phyloP scores from a whole-genome alignment of 2,329 filamentous ascomycete genomes.

The Fusarium sp. region DNA sequence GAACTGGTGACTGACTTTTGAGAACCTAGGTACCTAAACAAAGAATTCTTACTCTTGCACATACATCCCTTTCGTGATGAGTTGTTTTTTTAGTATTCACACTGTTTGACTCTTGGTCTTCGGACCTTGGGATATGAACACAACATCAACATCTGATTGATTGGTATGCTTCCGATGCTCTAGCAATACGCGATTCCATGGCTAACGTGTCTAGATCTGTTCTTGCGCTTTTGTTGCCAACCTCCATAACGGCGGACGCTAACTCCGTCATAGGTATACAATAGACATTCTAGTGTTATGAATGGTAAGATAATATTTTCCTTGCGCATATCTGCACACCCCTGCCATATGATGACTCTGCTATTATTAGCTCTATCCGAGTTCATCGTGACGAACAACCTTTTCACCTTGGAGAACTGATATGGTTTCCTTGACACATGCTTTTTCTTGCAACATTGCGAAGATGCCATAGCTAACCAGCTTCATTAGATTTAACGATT shows the following conservation, averaged over 20 bases:
- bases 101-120: constrained; percentile 65
- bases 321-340: neutral
- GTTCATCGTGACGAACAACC: constrained; percentile 65
- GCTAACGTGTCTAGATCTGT: constrained; percentile 32
- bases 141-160: constrained; percentile 64
- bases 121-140: constrained; percentile 63
- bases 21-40: constrained; percentile 50
- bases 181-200: neutral
- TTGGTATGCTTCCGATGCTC: constrained; percentile 48
- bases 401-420: constrained; percentile 74
- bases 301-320: constrained; percentile 24
- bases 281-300: neutral
- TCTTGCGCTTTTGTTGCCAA: neutral
- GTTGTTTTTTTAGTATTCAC: constrained; percentile 63
- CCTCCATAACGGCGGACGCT: constrained; percentile 14
- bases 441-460: constrained; percentile 1
- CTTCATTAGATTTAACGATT: neutral
- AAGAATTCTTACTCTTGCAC: constrained; percentile 27
- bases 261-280: constrained; percentile 26
- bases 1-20: constrained; percentile 47
- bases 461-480: constrained; percentile 15
- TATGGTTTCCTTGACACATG: constrained; percentile 34
- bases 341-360: constrained; percentile 61
- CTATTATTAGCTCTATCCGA: constrained; percentile 59
- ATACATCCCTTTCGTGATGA: constrained; percentile 57